These are phyloP conservation scores for Wickerhamiella nectarea DNA, from an alignment of 805 yeast genomes.

Conservation along the genomic window DNA sequence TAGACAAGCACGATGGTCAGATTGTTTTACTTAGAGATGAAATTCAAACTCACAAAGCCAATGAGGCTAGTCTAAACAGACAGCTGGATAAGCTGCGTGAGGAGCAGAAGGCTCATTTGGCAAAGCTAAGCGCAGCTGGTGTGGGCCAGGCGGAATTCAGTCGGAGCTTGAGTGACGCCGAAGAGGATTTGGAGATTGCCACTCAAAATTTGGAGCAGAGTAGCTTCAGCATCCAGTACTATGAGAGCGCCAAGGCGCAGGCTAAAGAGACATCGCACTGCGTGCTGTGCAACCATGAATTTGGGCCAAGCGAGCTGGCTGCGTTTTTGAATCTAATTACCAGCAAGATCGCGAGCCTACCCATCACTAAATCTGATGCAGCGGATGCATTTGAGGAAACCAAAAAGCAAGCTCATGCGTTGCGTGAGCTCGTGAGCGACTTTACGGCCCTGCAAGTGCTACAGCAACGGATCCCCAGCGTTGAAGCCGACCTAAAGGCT, in stretches of 20 bases:
- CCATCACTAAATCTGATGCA: constrained; percentile 26
- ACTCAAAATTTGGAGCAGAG: constrained; percentile 53
- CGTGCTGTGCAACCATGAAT: constrained; percentile 55
- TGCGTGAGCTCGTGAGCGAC: constrained; percentile 9
- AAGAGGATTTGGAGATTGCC: constrained; percentile 46
- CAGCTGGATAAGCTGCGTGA: not conserved
- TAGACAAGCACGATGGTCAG: too few species aligned
- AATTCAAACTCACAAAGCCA: not conserved
- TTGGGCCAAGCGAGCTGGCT: constrained; percentile 29
- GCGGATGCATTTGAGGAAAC: constrained; percentile 23
- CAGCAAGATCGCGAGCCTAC: constrained; percentile 25
- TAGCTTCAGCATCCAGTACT: constrained; percentile 57
- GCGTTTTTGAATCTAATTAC: constrained; percentile 18
- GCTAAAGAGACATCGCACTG: constrained; percentile 51
- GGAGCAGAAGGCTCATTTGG: not conserved
- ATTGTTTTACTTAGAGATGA: too few species aligned
- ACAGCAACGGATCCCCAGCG: not conserved
- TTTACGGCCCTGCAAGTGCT: constrained; percentile 4
- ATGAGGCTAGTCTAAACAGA: not conserved
- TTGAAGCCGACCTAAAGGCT: not conserved
- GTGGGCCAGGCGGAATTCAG: constrained; percentile 23
- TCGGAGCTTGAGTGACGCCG: constrained; percentile 31
- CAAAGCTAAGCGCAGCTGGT: not conserved
- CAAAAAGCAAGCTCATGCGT: constrained; percentile 9
- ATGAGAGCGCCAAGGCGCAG: constrained; percentile 48